Conservation (phyloP, 2,329 filamentous ascomycete species). For the Basipetospora chlamydospora region DNA sequence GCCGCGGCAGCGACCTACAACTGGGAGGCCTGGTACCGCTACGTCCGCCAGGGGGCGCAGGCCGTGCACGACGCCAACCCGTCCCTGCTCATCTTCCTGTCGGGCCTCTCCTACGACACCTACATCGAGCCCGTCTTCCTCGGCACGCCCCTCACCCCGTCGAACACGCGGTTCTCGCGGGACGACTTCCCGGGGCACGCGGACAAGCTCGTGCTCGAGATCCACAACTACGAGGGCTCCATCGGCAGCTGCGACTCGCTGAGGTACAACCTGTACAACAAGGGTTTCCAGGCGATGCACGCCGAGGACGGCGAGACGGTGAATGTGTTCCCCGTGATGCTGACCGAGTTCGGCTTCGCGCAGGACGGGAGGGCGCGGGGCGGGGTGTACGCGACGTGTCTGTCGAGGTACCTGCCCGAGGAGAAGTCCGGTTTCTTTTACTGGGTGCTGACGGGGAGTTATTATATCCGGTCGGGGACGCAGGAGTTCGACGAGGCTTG, state of each 20-base stretch:
- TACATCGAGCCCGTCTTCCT: conserved; percentile 34
- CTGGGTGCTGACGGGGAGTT: conserved; percentile 44
- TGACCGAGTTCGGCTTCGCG: conserved; percentile 40
- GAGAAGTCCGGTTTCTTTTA: conserved; percentile 40
- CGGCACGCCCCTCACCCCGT: conserved; percentile 31
- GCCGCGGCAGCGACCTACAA: conserved; percentile 27
- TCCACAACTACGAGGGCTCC: conserved; percentile 45
- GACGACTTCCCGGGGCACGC: conserved; percentile 32
- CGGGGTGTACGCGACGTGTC: conserved; percentile 35
- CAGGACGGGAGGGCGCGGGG: conserved; percentile 31
- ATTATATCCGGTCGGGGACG: conserved; percentile 36
- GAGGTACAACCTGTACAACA: conserved; percentile 28
- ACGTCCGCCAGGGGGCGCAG: conserved; percentile 30
- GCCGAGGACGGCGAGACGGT: conserved; percentile 17
- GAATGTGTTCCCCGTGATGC: conserved; percentile 24
- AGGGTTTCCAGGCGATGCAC: conserved; percentile 39
- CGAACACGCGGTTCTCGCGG: conserved; percentile 26
- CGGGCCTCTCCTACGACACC: conserved; percentile 43
- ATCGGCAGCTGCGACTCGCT: conserved; percentile 32
- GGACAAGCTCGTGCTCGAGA: conserved; percentile 43
- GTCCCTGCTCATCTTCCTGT: conserved; percentile 41
- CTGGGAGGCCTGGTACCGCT: conserved; percentile 41
- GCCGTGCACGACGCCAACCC: conserved; percentile 36
- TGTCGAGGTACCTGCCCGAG: conserved; percentile 31
- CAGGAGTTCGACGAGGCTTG: conserved; percentile 44